Percentiles rank a stretch among this genome's conserved stretches.
Evolutionary conservation across 1,284 basidiomycete species (phyloP).

Genomic region (Coniophora puteana): DNA sequence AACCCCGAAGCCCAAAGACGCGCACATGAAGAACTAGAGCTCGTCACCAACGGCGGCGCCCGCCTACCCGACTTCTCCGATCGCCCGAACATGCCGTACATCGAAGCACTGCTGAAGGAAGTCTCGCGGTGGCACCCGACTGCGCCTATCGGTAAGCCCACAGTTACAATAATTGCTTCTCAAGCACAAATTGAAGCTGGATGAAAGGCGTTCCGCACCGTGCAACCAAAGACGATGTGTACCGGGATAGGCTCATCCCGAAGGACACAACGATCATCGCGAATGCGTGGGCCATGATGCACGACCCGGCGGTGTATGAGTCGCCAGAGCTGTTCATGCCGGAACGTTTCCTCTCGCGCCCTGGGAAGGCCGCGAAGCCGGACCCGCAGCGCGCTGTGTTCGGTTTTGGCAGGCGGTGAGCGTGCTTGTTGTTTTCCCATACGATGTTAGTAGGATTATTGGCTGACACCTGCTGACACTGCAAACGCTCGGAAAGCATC

Average conservation of each 20-base stretch:
- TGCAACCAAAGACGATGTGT: slow-evolving; percentile 10
- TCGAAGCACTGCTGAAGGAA: slow-evolving; percentile 8
- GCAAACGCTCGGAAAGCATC: too few relatives aligned
- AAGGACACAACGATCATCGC: slow-evolving; percentile 11
- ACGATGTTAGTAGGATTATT: too few relatives aligned
- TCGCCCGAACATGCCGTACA: slow-evolving; percentile 2
- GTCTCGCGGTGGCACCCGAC: slow-evolving; percentile 7
- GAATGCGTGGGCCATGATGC: slow-evolving; percentile 12
- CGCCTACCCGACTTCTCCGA: slow-evolving; percentile 7
- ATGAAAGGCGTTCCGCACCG: slow-evolving; percentile 3
- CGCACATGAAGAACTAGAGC: slow-evolving; percentile 11
- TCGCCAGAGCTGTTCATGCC: slow-evolving; percentile 11
- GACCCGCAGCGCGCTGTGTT: neutral
- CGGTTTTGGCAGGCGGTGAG: slow-evolving; percentile 4
- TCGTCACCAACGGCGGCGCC: slow-evolving; percentile 6
- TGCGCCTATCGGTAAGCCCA: slow-evolving; percentile 4
- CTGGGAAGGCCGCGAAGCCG: neutral
- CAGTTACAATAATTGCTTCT: neutral
- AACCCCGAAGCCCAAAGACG: slow-evolving; percentile 8
- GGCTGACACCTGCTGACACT: too few relatives aligned
- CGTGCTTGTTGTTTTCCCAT: too few relatives aligned
- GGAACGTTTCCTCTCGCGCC: slow-evolving; percentile 10
- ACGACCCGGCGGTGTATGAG: neutral
- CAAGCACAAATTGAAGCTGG: too few relatives aligned
- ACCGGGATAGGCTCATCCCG: slow-evolving; percentile 11